A percentile compares a stretch with the other conserved stretches of the same genome.
These are phyloP conservation scores for Pleoardoris graminearum DNA, from an alignment of 2,329 filamentous ascomycete genomes.

Conservation along the genomic window DNA sequence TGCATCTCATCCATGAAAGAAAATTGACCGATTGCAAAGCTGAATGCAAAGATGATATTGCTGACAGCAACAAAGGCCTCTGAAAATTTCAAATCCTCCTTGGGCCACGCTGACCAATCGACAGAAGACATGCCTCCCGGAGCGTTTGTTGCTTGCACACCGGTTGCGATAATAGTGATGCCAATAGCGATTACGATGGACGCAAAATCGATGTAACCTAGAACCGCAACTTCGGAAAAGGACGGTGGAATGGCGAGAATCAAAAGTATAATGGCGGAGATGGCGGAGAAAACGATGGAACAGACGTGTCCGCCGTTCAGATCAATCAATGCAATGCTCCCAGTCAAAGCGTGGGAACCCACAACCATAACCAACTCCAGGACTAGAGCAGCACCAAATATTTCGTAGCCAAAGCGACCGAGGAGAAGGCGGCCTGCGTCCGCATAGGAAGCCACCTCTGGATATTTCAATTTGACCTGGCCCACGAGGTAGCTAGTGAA, in stretches of 20 bases:
- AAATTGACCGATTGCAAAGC: constrained; percentile 70
- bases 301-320: constrained; percentile 62
- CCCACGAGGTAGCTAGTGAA: constrained; percentile 66
- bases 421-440: constrained; percentile 68
- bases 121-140: constrained; percentile 33
- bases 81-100: constrained; percentile 60
- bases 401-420: constrained; percentile 53
- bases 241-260: constrained; percentile 66
- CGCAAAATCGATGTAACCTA: constrained; percentile 59
- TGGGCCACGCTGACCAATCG: constrained; percentile 38
- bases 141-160: constrained; percentile 42
- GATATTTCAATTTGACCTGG: constrained; percentile 61
- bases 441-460: constrained; percentile 67
- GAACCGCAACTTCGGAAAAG: constrained; percentile 64
- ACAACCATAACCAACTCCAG: constrained; percentile 60
- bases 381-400: constrained; percentile 62
- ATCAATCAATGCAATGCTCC: constrained; percentile 67
- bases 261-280: constrained; percentile 63
- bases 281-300: constrained; percentile 66
- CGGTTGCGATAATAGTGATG: constrained; percentile 70
- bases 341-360: constrained; percentile 71
- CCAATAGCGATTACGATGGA: constrained; percentile 68
- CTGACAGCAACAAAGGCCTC: constrained; percentile 56
- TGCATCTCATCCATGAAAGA: constrained; percentile 69
- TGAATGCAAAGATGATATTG: constrained; percentile 34